phyloP scores from a whole-genome alignment of 805 yeast genomes.

The Yamadazyma sp. region DNA sequence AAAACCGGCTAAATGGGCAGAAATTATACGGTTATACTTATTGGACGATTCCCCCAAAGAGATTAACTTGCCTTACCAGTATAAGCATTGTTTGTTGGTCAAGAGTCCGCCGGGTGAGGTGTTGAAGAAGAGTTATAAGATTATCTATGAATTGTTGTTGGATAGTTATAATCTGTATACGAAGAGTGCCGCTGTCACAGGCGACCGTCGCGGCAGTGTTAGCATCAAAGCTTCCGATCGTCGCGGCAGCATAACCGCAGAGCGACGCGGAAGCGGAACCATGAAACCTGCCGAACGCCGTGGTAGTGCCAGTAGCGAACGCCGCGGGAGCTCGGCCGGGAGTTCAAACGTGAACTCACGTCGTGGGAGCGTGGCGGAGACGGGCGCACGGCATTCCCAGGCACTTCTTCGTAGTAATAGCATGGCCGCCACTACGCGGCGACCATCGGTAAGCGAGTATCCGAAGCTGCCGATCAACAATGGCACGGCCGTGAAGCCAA shows the following conservation, averaged over 20 bases:
- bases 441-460: constrained; percentile 10
- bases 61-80: constrained; percentile 31
- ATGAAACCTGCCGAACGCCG: constrained; percentile 10
- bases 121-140: constrained; percentile 17
- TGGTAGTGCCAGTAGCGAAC: neutral
- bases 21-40: constrained; percentile 26
- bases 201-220: neutral
- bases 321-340: constrained; percentile 3
- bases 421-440: constrained; percentile 3
- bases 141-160: constrained; percentile 29
- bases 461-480: constrained; percentile 18
- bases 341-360: neutral
- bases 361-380: neutral
- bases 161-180: constrained; percentile 36
- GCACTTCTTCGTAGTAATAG: constrained; percentile 6
- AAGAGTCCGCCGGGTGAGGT: constrained; percentile 21
- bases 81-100: constrained; percentile 21
- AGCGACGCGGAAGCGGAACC: neutral
- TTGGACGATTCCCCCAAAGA: constrained; percentile 31
- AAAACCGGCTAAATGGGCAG: constrained; percentile 23
- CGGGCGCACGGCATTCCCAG: neutral
- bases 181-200: constrained; percentile 1
- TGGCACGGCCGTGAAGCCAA: constrained; percentile 6
- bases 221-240: neutral
- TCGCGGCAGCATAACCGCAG: neutral